These are phyloP conservation scores for Thielaviopsis punctulata DNA, from an alignment of 2,329 filamentous ascomycete genomes.

Conservation along the genomic window DNA sequence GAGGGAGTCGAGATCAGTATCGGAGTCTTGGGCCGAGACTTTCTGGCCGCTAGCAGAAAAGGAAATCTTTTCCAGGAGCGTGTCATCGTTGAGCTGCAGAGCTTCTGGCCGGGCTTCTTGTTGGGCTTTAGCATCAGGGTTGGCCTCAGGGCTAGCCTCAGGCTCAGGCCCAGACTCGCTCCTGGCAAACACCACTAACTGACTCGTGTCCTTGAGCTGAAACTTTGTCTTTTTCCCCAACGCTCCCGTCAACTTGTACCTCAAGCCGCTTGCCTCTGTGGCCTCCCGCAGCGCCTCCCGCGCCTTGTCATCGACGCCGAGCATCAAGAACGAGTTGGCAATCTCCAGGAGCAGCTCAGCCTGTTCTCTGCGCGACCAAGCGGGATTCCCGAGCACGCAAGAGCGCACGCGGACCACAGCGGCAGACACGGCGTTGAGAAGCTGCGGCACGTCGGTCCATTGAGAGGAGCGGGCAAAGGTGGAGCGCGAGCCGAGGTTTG, in stretches of 20 bases:
- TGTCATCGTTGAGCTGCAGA: conserved; percentile 78
- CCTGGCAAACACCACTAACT: conserved; percentile 78
- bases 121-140: conserved; percentile 4
- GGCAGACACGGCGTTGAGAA: conserved; percentile 33
- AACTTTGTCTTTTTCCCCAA: conserved; percentile 73
- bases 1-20: conserved; percentile 37
- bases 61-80: conserved; percentile 69
- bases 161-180: conserved; percentile 33
- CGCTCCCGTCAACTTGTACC: conserved; percentile 69
- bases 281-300: conserved; percentile 53
- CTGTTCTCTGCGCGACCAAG: conserved; percentile 31
- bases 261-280: conserved; percentile 48
- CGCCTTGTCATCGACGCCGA: conserved; percentile 65
- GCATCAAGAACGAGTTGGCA: conserved; percentile 66
- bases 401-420: conserved; percentile 26
- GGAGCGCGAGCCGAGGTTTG: conserved; percentile 34
- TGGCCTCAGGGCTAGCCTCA: conserved; percentile 13
- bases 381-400: conserved; percentile 17
- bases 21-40: conserved; percentile 17
- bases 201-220: conserved; percentile 65
- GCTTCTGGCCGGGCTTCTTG: conserved; percentile 38
- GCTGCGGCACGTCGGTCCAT: conserved; percentile 40
- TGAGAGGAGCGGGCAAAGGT: conserved; percentile 38
- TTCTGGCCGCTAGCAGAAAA: conserved; percentile 42
- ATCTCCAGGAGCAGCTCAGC: conserved; percentile 66